Evolutionary conservation across 495 filamentous ascomycete genomes (phyloP).

Genomic region (Xylaria flabelliformis): DNA sequence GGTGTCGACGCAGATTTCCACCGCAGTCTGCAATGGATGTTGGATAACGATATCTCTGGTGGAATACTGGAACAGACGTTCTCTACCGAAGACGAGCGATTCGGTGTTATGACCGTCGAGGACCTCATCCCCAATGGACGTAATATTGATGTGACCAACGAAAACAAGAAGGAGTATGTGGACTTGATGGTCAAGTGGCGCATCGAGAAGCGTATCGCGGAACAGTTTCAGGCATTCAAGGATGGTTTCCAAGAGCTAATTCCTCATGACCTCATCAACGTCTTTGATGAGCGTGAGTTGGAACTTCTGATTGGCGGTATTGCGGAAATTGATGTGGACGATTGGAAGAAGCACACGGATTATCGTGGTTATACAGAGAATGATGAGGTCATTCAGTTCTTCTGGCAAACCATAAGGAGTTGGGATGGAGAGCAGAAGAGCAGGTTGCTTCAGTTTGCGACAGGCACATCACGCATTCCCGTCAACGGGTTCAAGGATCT

Average conservation of each 20-base stretch:
- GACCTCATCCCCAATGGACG: constrained; percentile 90
- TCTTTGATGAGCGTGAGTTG: constrained; percentile 97
- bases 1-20: constrained; percentile 98
- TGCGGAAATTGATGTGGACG: constrained; percentile 98
- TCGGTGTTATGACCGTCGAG: constrained; percentile 89
- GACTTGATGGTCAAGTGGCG: constrained; percentile 99
- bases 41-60: constrained; percentile 93
- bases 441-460: constrained; percentile 93
- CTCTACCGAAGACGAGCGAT: constrained; percentile 95
- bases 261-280: constrained; percentile 93
- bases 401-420: constrained; percentile 95
- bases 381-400: constrained; percentile 95
- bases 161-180: constrained; percentile 94
- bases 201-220: constrained; percentile 95
- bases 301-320: constrained; percentile 98
- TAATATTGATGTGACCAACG: constrained; percentile 94
- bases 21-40: constrained; percentile 90
- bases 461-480: constrained; percentile 95
- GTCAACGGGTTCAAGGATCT: constrained; percentile 99
- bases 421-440: constrained; percentile 99
- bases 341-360: constrained; percentile 99
- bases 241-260: constrained; percentile 98
- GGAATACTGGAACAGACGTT: constrained; percentile 93
- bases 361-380: constrained; percentile 99
- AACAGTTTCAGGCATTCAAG: constrained; percentile 98